Evolutionary conservation across 1,139 yeast species (phyloP), one percentile per base, ranked within the genome.

Genomic region (Candida frijolesensis): DNA sequence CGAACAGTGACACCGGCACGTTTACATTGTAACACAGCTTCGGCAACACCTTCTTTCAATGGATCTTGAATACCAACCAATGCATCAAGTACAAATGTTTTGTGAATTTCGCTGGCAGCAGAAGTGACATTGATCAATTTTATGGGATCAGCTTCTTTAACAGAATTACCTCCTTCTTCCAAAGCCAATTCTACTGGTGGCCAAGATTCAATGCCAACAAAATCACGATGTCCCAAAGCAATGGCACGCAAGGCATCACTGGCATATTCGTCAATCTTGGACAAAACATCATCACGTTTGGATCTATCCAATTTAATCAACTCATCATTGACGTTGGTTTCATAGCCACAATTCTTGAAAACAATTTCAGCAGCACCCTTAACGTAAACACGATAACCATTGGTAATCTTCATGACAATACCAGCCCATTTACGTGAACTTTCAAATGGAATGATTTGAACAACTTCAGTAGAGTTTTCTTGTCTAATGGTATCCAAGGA

Each of bases 361-460:
- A 94, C 78, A 53, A 92, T 82, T 70, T 94, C 99, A 0, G 97
- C 94, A 1, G 99, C 99, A 55, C 99, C 99, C 71, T 94, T 94
- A 54, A 89, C 75, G 54, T 82, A 85, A 49, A 91, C 72, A 53
- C 95, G 79, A 67, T 69, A 87, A 2, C 80, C 81, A 37, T 73
- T 65, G 4, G 68, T 73, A 39, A 65, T 68, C 54, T 76, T 76
- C 52, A 85, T 77, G 4, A 91, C 86, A 14, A 91, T 71, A 48
- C 96, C 96, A 62, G 96, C 89, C 91, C 96, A 94, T 74, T 94
- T 94, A 62, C 96, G 80, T 4, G 90, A 80, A 56, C 97, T 89
- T 72, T 94, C 98, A 65, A 94, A 94, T 0, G 99, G 97, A 51
- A 92, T 83, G 7, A 83, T 72, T 67, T 90, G 96, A 5, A 79